A percentile compares a stretch with the other conserved stretches of the same genome.
phyloP scores from a whole-genome alignment of 768 basidiomycete species.

The Candolleomyces aberdarensis region DNA sequence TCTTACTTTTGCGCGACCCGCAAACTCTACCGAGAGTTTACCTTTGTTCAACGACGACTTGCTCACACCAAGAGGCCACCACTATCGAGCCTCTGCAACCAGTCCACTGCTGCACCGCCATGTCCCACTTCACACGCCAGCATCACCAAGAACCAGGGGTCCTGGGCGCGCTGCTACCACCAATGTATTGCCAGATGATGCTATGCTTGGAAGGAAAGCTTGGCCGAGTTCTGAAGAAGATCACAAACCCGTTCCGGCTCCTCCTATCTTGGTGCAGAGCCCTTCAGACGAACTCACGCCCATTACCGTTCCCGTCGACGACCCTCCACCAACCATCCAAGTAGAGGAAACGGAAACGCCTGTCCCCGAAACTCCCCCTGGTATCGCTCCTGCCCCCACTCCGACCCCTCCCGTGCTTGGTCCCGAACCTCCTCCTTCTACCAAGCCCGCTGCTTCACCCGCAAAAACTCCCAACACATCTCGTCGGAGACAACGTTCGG shows the following conservation, averaged over 20 bases:
- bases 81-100: background rate
- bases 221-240: background rate
- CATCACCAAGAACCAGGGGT: background rate
- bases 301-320: background rate
- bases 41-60: conserved; percentile 28
- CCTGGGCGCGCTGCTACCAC: background rate
- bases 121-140: background rate
- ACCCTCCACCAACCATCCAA: no score
- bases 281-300: conserved; percentile 6
- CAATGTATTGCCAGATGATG: background rate
- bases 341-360: no score
- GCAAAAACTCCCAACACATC: conserved; percentile 13
- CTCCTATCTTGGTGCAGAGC: conserved; percentile 3
- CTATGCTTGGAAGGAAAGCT: background rate
- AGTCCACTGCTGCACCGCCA: conserved; percentile 11
- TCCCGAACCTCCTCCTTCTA: conserved; percentile 14
- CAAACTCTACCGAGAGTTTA: conserved; percentile 71
- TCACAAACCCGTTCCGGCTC: background rate
- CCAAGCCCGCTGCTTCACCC: conserved; percentile 14
- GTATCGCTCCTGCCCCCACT: background rate
- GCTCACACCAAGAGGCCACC: conserved; percentile 26
- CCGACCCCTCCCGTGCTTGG: conserved; percentile 12
- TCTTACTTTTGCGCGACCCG: conserved; percentile 70
- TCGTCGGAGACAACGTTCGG: conserved; percentile 39
- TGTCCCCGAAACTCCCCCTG: background rate